Evolutionary conservation across 2,329 filamentous ascomycete species (phyloP).

Genomic region (Diaporthe nobilis): DNA sequence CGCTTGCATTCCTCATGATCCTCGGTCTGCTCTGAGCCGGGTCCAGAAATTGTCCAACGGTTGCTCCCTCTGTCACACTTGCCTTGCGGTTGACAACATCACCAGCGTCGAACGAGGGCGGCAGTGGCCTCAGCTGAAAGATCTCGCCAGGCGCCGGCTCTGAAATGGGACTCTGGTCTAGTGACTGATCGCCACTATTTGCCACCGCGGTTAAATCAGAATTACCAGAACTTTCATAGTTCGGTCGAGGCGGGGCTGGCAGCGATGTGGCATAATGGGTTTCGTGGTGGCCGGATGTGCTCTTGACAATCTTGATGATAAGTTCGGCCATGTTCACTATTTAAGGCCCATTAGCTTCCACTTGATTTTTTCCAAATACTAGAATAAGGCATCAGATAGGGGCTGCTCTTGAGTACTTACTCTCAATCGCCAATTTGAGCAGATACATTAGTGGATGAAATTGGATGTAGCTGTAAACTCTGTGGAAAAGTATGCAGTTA

Average conservation of each 20-base stretch:
- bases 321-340: constrained; percentile 63
- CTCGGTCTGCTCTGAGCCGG: constrained; percentile 2
- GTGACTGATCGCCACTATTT: constrained; percentile 1
- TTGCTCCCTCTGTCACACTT: constrained; percentile 20
- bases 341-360: not conserved
- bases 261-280: constrained; percentile 9
- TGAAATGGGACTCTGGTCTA: not conserved
- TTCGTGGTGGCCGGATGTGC: constrained; percentile 12
- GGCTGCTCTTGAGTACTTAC: not conserved
- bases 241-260: not conserved
- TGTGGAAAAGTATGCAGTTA: not conserved
- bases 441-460: constrained; percentile 63
- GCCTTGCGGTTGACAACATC: constrained; percentile 18
- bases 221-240: not conserved
- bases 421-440: constrained; percentile 65
- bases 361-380: too few species aligned
- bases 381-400: not conserved
- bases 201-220: not conserved
- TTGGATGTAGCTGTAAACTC: constrained; percentile 56
- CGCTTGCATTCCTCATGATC: constrained; percentile 34
- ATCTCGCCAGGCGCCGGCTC: not conserved
- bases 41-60: not conserved
- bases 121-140: constrained; percentile 13
- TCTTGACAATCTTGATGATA: constrained; percentile 55
- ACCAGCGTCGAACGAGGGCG: constrained; percentile 3